Evolutionary conservation across 1,139 yeast species (phyloP), one percentile per base, ranked within the genome.

Genomic region (Magnusiomyces paraingens): DNA sequence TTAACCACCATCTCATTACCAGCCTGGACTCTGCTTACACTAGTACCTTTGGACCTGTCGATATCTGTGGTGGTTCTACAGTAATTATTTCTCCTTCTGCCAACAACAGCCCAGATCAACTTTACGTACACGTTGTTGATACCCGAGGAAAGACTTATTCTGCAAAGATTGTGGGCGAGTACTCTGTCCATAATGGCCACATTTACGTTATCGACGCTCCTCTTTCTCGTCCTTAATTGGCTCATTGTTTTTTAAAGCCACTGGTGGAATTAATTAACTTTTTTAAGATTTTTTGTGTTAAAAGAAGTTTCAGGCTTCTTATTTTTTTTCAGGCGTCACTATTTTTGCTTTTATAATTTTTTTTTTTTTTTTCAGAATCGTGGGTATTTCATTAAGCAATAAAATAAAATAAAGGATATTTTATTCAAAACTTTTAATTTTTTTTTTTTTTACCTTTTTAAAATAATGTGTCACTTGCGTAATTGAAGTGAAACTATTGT

Each of bases 1-100:
- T 69, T 32, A 59, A 60, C 38, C 61, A 64, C 53, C 73, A 69
- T 51, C 54, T 69, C 22, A 39, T 62, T 64, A 17, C 61, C 58
- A 29, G 66, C 62, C 20, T 55, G 58, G 29, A 32, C 35, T 21
- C 17, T 29, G 29, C 59, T 51, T 56, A 53, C 22, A 56, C 51
- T 26, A 47, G 40, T 14, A 32, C 48, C 40, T 4, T 52, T 49
- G 43, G 49, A 8, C 39, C 26, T 14, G 45, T 56, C 38, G 50
- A 29, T 11, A 57, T 59, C 18, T 62, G 60, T 39, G 58, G 59
- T 36, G 62, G 61, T 2, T 52, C 56, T 3, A 46, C 51, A 2
- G 52, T 59, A 8, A 55, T 53, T 26, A 42, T 52, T 26, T 22
- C 57, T 18, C 48, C 51, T 10, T 57, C 58, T 1, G 55, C 52